These are phyloP conservation scores for Trichophyton mentagrophytes DNA, from an alignment of 2,329 filamentous ascomycete species.

Conservation along the genomic window DNA sequence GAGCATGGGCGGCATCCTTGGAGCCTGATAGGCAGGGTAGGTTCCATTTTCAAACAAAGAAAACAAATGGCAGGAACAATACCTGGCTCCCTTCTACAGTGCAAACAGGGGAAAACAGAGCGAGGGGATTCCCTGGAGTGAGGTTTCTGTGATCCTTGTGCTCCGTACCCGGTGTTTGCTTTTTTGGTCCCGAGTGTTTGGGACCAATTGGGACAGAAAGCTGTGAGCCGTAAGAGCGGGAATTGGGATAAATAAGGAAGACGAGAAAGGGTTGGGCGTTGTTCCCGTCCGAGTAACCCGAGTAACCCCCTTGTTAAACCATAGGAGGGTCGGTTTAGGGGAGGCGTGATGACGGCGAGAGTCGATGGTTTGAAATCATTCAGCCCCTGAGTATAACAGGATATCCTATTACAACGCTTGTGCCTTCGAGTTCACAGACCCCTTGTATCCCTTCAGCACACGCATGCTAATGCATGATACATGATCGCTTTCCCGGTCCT, in stretches of 20 bases:
- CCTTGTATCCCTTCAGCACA: neutral
- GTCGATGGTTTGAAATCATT: neutral
- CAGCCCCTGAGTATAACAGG: neutral
- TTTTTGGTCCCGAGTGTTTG: neutral
- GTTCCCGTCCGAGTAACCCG: neutral
- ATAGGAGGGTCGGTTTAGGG: neutral
- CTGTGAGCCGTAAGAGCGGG: neutral
- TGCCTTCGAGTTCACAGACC: neutral
- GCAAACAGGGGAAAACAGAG: neutral
- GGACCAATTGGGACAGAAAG: neutral
- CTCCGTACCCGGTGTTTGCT: neutral
- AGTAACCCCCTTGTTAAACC: neutral
- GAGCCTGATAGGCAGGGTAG: neutral
- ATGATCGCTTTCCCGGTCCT: neutral
- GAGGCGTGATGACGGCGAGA: neutral
- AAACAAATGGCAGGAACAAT: neutral
- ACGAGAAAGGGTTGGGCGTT: neutral
- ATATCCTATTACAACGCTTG: neutral
- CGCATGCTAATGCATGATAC: neutral
- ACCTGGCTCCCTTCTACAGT: neutral
- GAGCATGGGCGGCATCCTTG: slow-evolving; percentile 2
- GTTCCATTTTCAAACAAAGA: neutral
- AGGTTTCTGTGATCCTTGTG: neutral
- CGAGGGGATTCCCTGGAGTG: neutral
- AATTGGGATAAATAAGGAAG: neutral